phyloP scores from a whole-genome alignment of 2,329 filamentous ascomycete species.

The Exophiala xenobiotica region DNA sequence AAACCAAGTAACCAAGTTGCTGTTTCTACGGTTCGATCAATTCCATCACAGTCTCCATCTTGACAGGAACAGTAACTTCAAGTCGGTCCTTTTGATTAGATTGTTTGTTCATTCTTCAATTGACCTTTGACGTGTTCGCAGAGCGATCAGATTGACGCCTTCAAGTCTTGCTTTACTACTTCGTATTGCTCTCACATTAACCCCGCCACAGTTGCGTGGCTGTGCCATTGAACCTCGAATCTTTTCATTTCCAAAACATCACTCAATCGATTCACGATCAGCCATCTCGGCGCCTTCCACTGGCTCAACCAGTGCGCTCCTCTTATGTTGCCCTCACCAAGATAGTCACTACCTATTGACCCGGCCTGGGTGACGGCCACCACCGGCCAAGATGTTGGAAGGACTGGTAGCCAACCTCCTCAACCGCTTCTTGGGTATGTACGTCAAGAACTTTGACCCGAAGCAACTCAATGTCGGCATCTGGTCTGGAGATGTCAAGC shows the following conservation, averaged over 20 bases:
- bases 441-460: conserved; percentile 98
- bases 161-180: too few species aligned
- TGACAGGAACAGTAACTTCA: background rate
- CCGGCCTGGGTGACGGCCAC: conserved; percentile 72
- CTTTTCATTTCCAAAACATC: too few species aligned
- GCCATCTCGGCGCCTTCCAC: too few species aligned
- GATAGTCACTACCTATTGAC: conserved; percentile 32
- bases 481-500: conserved; percentile 97
- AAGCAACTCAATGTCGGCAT: conserved; percentile 98
- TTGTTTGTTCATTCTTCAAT: background rate
- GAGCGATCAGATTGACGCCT: background rate
- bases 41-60: background rate
- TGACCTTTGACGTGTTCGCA: background rate
- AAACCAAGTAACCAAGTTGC: background rate
- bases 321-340: conserved; percentile 11
- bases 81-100: background rate
- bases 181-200: too few species aligned
- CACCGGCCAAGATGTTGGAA: conserved; percentile 78
- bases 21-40: background rate
- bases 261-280: too few species aligned
- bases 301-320: background rate
- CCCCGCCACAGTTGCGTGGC: too few species aligned
- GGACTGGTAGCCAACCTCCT: conserved; percentile 93
- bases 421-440: conserved; percentile 99
- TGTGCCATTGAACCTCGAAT: too few species aligned